Percentiles rank a stretch among this genome's conserved stretches.
Conservation (phyloP, 2,329 filamentous ascomycete genomes). For the Ascochyta clinopodiicola region DNA sequence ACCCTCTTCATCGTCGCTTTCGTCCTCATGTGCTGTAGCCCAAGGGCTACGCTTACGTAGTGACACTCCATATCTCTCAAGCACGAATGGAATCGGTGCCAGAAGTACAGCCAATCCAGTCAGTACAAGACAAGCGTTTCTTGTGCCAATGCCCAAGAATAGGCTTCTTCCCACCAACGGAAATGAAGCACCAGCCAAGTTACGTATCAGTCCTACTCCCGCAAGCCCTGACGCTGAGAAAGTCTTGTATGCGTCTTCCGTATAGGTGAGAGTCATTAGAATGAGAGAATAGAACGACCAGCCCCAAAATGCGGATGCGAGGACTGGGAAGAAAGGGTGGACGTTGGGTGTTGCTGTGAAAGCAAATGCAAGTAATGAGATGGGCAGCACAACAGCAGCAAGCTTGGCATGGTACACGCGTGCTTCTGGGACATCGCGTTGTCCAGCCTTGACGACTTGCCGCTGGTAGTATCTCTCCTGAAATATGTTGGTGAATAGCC, state of each 20-base stretch:
- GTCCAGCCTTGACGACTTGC: conserved; percentile 38
- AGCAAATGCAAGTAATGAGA: conserved; percentile 48
- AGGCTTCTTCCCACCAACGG: conserved; percentile 40
- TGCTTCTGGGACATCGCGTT: conserved; percentile 52
- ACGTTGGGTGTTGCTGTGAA: conserved; percentile 37
- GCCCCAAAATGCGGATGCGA: conserved; percentile 59
- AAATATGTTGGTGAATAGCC: conserved; percentile 53
- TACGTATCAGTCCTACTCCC: conserved; percentile 49
- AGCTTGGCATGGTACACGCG: conserved; percentile 50
- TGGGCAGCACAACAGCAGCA: conserved; percentile 48
- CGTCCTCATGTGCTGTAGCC: conserved; percentile 48
- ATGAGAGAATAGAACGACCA: conserved; percentile 60
- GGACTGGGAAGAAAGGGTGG: conserved; percentile 54
- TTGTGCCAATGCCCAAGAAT: conserved; percentile 40
- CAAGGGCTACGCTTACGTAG: conserved; percentile 49
- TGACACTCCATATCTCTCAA: conserved; percentile 42
- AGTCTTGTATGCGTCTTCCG: conserved; percentile 57
- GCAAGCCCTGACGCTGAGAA: conserved; percentile 53
- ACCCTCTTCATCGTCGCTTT: conserved; percentile 28
- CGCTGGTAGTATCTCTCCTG: conserved; percentile 54
- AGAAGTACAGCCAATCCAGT: conserved; percentile 36
- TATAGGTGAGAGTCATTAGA: conserved; percentile 58
- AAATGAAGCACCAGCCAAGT: conserved; percentile 46
- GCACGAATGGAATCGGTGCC: conserved; percentile 44
- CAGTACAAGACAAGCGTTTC: conserved; percentile 40